Base-by-base conservation (phyloP, 2,329 filamentous ascomycete genomes). In the Simplicillium aogashimaense region DNA sequence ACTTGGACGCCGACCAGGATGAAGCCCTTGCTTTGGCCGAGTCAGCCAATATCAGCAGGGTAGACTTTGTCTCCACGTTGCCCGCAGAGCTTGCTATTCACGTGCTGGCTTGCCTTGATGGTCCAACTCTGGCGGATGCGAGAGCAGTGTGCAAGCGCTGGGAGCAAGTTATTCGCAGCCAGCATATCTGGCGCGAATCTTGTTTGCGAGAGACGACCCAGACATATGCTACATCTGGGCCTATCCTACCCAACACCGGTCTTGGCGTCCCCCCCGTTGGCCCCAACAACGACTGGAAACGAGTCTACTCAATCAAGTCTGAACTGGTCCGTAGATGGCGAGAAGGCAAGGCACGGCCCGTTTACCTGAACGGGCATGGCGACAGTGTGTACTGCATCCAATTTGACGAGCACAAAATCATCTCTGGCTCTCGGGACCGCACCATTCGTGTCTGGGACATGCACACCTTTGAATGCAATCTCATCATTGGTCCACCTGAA, bases 301-400 rank as follows among this genome's bases (percentile, higher is more conserved):
- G 79, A 48, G 85, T 95, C 57, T 95, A 89, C 59, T 71, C 78
- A 50, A 82, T 85, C 35, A 82, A 86, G 50, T 75, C 81, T 44
- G 74, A 83, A 46, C 72, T 98, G 45, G 82, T 87, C 50, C 68
- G 72, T 48, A 78, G 85, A 46, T 98, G 92, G 92, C 81, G 77
- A 51, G 68, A 80, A 38, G 83, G 85, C 41, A 80, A 81, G 48
- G 86, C 88, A 8, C 81, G 78, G 35, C 82, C 87, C 1, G 79
- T 94, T 41, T 97, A 95, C 59, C 73, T 98, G 16, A 87, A 92
- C 52, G 92, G 92, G 2, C 92, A 98, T 58, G 81, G 81, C 18
- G 92, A 98, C 59, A 95, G 88, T 49, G 94, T 98, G 42, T 98
- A 98, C 65, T 98, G 92, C 61, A 77, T 94, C 42, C 92, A 98